These are phyloP conservation scores for Hibiscus syriacus DNA, from an alignment of 345 rosid genomes.

Conservation along the genomic window DNA sequence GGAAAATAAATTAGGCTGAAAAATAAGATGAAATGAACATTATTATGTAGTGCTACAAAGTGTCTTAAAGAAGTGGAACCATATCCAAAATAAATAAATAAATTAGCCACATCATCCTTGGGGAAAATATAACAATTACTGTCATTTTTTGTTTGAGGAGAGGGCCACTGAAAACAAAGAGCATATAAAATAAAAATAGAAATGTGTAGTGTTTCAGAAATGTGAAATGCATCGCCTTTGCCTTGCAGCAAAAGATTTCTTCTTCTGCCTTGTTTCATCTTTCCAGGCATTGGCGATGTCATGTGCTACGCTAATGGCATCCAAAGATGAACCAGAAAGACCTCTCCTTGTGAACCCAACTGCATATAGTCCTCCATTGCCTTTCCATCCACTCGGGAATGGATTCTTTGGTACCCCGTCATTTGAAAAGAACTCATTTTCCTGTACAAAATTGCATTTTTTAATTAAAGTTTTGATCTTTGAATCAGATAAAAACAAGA, in stretches of 20 bases:
- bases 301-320: slow-evolving; percentile 60
- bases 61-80: neutral
- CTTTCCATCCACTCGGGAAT: slow-evolving; percentile 89
- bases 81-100: neutral
- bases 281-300: slow-evolving; percentile 67
- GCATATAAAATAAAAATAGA: neutral
- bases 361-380: slow-evolving; percentile 70
- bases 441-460: too few relatives aligned
- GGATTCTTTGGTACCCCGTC: slow-evolving; percentile 68
- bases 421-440: slow-evolving; percentile 65
- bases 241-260: slow-evolving; percentile 44
- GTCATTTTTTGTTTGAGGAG: neutral
- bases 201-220: slow-evolving; percentile 17
- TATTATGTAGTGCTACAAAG: neutral
- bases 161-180: neutral
- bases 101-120: neutral
- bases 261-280: slow-evolving; percentile 66
- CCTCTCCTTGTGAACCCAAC: slow-evolving; percentile 91
- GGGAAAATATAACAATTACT: too few relatives aligned
- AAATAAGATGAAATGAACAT: neutral
- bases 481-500: too few relatives aligned
- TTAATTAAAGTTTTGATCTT: too few relatives aligned
- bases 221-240: slow-evolving; percentile 84
- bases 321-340: slow-evolving; percentile 70
- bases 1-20: neutral